Percentiles rank a stretch among this genome's conserved stretches.
phyloP scores from a whole-genome alignment of 345 rosid genomes.

The Hibiscus trionum region DNA sequence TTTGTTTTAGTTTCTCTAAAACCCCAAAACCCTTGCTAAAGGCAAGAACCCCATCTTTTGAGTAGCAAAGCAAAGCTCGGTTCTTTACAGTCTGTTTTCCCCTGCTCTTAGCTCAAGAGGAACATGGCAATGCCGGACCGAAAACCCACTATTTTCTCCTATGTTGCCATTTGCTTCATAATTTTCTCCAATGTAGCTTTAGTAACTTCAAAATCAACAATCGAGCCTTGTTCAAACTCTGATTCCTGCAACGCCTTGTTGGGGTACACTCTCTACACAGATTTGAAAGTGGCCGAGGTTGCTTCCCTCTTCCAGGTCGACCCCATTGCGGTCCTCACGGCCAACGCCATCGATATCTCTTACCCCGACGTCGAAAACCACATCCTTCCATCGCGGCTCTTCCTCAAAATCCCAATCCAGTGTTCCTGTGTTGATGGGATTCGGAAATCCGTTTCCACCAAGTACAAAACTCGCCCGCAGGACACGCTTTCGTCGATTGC shows the following conservation, averaged over 20 bases:
- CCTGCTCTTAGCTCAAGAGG: no score
- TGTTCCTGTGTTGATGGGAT: slow-evolving; percentile 93
- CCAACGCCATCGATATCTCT: slow-evolving; percentile 81
- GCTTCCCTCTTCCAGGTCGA: slow-evolving; percentile 91
- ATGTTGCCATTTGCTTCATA: neutral
- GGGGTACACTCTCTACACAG: slow-evolving; percentile 88
- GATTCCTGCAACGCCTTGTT: slow-evolving; percentile 75
- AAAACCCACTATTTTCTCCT: slow-evolving; percentile 12
- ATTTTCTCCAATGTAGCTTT: slow-evolving; percentile 29
- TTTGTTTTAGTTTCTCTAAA: neutral
- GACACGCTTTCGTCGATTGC: slow-evolving; percentile 61
- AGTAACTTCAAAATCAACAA: slow-evolving; percentile 74
- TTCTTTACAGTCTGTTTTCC: neutral
- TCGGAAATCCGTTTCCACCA: slow-evolving; percentile 65
- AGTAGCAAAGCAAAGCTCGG: neutral
- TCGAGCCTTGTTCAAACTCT: slow-evolving; percentile 83
- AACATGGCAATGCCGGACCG: slow-evolving; percentile 25
- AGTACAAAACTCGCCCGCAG: slow-evolving; percentile 76
- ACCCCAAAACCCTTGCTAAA: neutral
- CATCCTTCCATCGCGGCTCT: slow-evolving; percentile 77
- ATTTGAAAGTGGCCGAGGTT: slow-evolving; percentile 82
- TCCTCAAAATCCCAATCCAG: slow-evolving; percentile 64
- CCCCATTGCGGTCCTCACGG: slow-evolving; percentile 63
- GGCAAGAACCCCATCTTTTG: neutral
- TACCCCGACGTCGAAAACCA: slow-evolving; percentile 90